phyloP scores from a whole-genome alignment of 306 rosid species.

The Sphenostylis stenocarpa region DNA sequence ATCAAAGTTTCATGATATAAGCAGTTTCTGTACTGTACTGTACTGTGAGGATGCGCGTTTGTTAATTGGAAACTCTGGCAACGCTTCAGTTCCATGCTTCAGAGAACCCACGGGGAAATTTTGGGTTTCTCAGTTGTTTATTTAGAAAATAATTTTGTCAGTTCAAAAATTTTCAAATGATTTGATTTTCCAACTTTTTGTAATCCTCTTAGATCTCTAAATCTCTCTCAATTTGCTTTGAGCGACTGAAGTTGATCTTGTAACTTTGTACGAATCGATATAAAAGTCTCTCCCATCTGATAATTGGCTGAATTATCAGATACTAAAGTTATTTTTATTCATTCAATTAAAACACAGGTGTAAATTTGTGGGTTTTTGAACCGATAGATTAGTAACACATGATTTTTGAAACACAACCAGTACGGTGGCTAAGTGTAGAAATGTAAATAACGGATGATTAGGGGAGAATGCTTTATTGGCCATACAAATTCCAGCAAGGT shows the following conservation, averaged over 20 bases:
- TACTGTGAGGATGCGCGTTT: slow-evolving; percentile 5
- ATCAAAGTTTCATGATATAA: background rate
- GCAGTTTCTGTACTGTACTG: background rate
- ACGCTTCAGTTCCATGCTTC: no score
- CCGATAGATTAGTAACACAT: background rate
- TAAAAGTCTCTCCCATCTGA: background rate
- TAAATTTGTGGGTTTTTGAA: background rate
- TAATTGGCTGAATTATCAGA: background rate
- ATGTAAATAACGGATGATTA: slow-evolving; percentile 2
- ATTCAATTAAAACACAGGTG: background rate
- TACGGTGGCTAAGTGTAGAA: background rate
- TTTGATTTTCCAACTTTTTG: background rate
- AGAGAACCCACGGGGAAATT: background rate
- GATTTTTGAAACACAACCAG: no score
- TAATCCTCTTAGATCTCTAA: background rate
- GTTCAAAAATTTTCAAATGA: background rate
- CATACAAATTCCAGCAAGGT: background rate
- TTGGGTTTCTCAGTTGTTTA: background rate
- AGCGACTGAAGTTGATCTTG: background rate
- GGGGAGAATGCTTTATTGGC: background rate
- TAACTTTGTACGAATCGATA: slow-evolving; percentile 10
- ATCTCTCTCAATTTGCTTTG: background rate
- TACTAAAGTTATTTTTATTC: slow-evolving; percentile 2
- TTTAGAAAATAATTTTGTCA: background rate
- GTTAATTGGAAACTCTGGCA: background rate